Evolutionary conservation across 169 alveolate genomes (phyloP).

Genomic region (Eimeria necatrix): DNA sequence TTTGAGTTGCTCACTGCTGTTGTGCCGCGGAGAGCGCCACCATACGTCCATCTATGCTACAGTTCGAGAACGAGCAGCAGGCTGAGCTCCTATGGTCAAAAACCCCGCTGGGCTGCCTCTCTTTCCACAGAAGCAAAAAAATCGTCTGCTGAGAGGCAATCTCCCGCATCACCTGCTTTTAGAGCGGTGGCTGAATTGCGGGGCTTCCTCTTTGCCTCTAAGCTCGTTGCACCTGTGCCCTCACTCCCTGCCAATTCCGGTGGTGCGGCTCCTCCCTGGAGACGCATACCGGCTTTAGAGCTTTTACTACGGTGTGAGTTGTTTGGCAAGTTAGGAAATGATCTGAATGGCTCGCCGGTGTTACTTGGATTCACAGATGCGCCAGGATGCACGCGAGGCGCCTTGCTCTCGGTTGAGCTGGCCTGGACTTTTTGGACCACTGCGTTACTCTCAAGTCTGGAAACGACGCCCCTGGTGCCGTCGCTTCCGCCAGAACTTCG

Average conservation of each 20-base stretch:
- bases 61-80: too few species aligned
- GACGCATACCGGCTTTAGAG: conserved; percentile 27
- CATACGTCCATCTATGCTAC: too few species aligned
- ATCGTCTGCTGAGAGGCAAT: conserved; percentile 19
- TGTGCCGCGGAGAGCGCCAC: too few species aligned
- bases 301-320: not conserved
- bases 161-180: not conserved
- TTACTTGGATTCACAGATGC: too few species aligned
- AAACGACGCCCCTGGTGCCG: not conserved
- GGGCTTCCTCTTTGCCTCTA: not conserved
- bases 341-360: too few species aligned
- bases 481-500: not conserved
- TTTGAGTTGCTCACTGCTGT: too few species aligned
- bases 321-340: too few species aligned
- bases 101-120: conserved; percentile 46
- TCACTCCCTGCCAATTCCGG: not conserved
- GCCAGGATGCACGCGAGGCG: not conserved
- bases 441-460: not conserved
- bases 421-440: not conserved
- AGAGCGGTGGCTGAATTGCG: not conserved
- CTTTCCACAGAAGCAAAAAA: conserved; percentile 62
- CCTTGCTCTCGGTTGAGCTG: not conserved
- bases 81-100: not conserved
- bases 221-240: not conserved
- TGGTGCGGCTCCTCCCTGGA: conserved; percentile 19